phyloP scores from a whole-genome alignment of 164 flowering plant species.

The Nymphaea colorata region DNA sequence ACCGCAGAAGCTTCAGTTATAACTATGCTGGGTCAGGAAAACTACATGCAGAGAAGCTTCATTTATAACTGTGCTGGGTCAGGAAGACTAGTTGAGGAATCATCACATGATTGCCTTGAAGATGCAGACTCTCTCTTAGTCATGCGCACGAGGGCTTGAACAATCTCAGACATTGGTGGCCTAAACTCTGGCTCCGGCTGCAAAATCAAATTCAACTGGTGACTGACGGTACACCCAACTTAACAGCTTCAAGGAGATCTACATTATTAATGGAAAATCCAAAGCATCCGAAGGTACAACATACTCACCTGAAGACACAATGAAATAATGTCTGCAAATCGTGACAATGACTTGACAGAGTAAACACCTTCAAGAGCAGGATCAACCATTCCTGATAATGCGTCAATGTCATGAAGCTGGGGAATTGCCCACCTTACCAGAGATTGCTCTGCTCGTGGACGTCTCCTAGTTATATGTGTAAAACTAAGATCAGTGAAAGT shows the following conservation, averaged over 20 bases:
- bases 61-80: neutral
- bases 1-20: neutral
- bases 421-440: slow-evolving; percentile 90
- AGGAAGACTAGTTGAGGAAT: slow-evolving; percentile 1
- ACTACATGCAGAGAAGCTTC: neutral
- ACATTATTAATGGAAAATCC: neutral
- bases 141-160: slow-evolving; percentile 62
- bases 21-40: neutral
- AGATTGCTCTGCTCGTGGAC: slow-evolving; percentile 65
- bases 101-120: slow-evolving; percentile 20
- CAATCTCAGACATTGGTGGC: slow-evolving; percentile 94
- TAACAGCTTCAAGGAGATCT: neutral
- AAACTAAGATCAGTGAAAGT: no score
- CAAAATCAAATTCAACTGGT: slow-evolving; percentile 8
- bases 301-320: slow-evolving; percentile 72
- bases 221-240: neutral
- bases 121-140: slow-evolving; percentile 40
- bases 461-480: slow-evolving; percentile 23
- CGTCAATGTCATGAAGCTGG: slow-evolving; percentile 93
- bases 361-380: slow-evolving; percentile 66
- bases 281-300: neutral
- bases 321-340: slow-evolving; percentile 80
- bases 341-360: slow-evolving; percentile 77
- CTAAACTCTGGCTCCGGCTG: slow-evolving; percentile 85
- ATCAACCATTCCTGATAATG: slow-evolving; percentile 86